A percentile compares a stretch with the other conserved stretches of the same genome.
phyloP scores from a whole-genome alignment of 1,284 basidiomycete genomes.

The Ganoderma leucocontextum region DNA sequence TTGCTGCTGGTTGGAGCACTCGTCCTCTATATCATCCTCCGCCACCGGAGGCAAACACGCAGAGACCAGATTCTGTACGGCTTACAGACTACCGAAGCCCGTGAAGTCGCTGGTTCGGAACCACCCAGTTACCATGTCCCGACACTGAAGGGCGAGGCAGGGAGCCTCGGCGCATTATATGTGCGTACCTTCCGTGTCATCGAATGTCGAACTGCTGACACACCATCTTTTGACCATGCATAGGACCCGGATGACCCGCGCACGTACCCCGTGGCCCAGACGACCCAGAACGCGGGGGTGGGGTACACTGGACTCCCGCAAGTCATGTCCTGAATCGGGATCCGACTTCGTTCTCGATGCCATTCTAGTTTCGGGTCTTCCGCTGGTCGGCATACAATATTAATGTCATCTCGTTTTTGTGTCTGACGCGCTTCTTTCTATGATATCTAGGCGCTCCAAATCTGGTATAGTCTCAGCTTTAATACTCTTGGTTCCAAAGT shows the following conservation, averaged over 20 bases:
- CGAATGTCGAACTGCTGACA: neutral
- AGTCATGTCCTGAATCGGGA: neutral
- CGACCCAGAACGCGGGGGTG: neutral
- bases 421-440: neutral
- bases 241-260: slow-evolving; percentile 1
- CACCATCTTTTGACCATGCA: neutral
- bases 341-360: neutral
- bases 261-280: neutral
- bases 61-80: neutral
- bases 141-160: neutral
- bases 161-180: neutral
- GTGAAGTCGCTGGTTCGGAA: neutral
- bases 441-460: neutral
- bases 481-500: neutral
- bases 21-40: neutral
- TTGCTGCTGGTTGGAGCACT: neutral
- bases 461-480: neutral
- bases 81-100: neutral
- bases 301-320: slow-evolving; percentile 1
- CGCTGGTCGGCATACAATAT: neutral
- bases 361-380: too few relatives aligned
- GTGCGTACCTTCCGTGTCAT: neutral
- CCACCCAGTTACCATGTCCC: neutral
- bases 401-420: neutral
- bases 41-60: neutral